phyloP scores from a whole-genome alignment of 2,329 filamentous ascomycete genomes.

The Fusarium vanettenii region DNA sequence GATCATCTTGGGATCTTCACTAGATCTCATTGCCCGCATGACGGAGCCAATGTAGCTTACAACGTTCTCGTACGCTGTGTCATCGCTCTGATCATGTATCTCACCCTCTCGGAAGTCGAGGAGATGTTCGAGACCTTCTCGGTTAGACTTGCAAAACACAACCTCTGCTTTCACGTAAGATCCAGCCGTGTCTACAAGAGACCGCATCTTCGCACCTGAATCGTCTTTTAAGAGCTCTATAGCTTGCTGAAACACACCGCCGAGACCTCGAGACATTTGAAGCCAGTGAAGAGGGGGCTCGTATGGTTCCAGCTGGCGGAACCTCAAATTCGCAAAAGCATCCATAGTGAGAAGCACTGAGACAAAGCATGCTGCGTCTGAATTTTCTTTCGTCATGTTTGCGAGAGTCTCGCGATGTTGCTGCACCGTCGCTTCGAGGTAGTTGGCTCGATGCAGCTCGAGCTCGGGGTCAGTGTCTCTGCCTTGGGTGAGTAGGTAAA shows the following conservation, averaged over 20 bases:
- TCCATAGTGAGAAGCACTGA: conserved; percentile 38
- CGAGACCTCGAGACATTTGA: conserved; percentile 36
- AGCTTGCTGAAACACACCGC: conserved; percentile 27
- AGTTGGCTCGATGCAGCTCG: conserved; percentile 26
- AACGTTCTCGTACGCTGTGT: conserved; percentile 28
- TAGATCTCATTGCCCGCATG: conserved; percentile 11
- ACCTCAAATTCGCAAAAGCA: conserved; percentile 31
- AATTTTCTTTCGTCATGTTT: conserved; percentile 21
- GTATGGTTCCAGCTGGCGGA: conserved; percentile 34
- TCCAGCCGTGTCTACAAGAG: conserved; percentile 15
- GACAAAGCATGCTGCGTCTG: conserved; percentile 37
- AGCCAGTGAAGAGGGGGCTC: conserved; percentile 41
- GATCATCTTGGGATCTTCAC: conserved; percentile 23
- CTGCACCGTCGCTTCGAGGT: conserved; percentile 35
- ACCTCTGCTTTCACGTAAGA: not conserved
- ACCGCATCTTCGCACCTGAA: conserved; percentile 21
- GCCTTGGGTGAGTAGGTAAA: conserved; percentile 23
- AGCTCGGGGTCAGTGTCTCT: conserved; percentile 1
- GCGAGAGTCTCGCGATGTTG: conserved; percentile 28
- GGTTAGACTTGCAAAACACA: not conserved
- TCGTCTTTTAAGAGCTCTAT: conserved; percentile 21
- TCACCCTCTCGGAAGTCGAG: conserved; percentile 4
- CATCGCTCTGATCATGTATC: conserved; percentile 11
- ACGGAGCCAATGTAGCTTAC: conserved; percentile 32
- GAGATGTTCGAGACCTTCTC: conserved; percentile 29